A percentile compares a stretch with the other conserved stretches of the same genome.
Conservation (phyloP, 2,329 filamentous ascomycete genomes). For the Biscogniauxia sp. region DNA sequence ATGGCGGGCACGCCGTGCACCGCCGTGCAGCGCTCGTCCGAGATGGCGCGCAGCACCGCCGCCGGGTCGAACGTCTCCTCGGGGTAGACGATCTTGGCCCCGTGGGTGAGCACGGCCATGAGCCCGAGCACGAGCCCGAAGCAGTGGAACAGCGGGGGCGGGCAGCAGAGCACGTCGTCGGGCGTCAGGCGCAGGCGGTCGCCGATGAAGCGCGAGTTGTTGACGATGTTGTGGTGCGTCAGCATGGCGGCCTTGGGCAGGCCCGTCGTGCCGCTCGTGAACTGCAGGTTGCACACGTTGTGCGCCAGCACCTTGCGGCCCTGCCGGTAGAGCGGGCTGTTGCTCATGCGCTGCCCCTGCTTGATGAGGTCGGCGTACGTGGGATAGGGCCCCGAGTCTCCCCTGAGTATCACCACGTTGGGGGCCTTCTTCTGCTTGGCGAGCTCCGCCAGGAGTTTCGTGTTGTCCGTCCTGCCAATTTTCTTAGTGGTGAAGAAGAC, state of each 20-base stretch:
- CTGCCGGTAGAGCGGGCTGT: conserved; percentile 50
- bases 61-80: conserved; percentile 69
- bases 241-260: conserved; percentile 73
- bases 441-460: conserved; percentile 54
- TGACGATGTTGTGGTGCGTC: conserved; percentile 64
- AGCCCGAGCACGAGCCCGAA: conserved; percentile 78
- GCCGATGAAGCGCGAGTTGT: conserved; percentile 69
- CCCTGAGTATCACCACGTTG: conserved; percentile 61
- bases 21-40: conserved; percentile 67
- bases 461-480: conserved; percentile 66
- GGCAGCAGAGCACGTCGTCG: conserved; percentile 72
- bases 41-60: conserved; percentile 65
- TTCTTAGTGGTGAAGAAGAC: conserved; percentile 69
- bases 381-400: conserved; percentile 50
- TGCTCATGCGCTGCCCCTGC: conserved; percentile 47
- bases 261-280: conserved; percentile 73
- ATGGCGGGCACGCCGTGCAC: conserved; percentile 82
- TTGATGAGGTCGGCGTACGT: conserved; percentile 60
- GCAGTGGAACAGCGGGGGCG: conserved; percentile 82
- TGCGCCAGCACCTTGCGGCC: conserved; percentile 58
- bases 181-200: conserved; percentile 69
- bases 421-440: conserved; percentile 43
- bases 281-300: conserved; percentile 72
- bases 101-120: conserved; percentile 70
- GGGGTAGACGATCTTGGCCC: conserved; percentile 73